phyloP scores from a whole-genome alignment of 257 asterid genomes.

The Leptodermis oblonga region DNA sequence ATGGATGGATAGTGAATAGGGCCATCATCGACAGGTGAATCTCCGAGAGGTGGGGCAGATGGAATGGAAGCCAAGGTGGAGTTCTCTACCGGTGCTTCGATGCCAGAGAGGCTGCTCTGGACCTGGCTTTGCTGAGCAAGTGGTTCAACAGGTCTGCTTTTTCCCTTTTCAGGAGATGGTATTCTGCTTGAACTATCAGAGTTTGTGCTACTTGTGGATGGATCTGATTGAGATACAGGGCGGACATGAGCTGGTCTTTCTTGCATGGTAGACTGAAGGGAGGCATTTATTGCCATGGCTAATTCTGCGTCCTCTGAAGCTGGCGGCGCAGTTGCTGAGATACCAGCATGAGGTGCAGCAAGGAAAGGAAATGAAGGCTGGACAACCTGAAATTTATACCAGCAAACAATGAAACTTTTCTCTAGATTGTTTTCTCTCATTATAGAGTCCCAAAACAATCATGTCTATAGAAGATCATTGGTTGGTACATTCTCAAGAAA shows the following conservation, averaged over 20 bases:
- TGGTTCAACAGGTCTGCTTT: conserved; percentile 28
- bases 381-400: conserved; percentile 41
- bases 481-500: not conserved
- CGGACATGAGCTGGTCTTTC: conserved; percentile 28
- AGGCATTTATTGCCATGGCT: conserved; percentile 62
- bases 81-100: conserved; percentile 26
- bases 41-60: conserved; percentile 56
- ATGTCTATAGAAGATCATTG: not conserved
- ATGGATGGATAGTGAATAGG: conserved; percentile 77
- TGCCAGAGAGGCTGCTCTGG: conserved; percentile 18
- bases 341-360: conserved; percentile 35
- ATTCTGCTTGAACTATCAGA: conserved; percentile 21
- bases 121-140: conserved; percentile 25
- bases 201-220: conserved; percentile 36
- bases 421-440: not conserved
- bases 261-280: conserved; percentile 47
- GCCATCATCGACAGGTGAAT: conserved; percentile 33
- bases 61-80: conserved; percentile 34
- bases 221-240: conserved; percentile 30
- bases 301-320: conserved; percentile 51
- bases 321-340: conserved; percentile 55
- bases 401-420: not conserved
- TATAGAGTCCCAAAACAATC: not conserved
- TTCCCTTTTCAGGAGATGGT: conserved; percentile 28
- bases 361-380: conserved; percentile 50